Conservation (phyloP, 306 rosid species). For the Elaeagnus macrophylla region DNA sequence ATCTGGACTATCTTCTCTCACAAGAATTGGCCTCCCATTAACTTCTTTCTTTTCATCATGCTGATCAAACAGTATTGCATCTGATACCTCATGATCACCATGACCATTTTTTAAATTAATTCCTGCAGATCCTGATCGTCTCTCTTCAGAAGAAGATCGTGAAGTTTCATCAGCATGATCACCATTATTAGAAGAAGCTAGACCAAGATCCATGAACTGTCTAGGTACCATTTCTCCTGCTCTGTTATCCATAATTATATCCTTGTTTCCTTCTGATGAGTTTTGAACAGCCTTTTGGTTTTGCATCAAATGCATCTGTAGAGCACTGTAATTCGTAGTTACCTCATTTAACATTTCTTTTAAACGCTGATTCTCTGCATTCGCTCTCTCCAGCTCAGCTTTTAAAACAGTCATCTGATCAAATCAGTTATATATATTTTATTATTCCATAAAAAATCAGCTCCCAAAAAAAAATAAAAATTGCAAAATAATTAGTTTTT, state of each 20-base stretch:
- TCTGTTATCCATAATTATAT: too few relatives aligned
- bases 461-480: neutral
- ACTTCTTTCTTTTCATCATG: slow-evolving; percentile 22
- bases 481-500: neutral
- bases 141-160: slow-evolving; percentile 38
- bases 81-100: slow-evolving; percentile 21
- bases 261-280: slow-evolving; percentile 14
- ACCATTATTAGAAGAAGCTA: slow-evolving; percentile 31
- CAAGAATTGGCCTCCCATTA: slow-evolving; percentile 10
- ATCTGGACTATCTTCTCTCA: slow-evolving; percentile 38
- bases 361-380: slow-evolving; percentile 50
- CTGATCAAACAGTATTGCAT: slow-evolving; percentile 16
- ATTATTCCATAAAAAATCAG: neutral
- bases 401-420: slow-evolving; percentile 41
- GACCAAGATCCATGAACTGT: slow-evolving; percentile 58
- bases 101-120: slow-evolving; percentile 20
- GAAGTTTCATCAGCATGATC: slow-evolving; percentile 31
- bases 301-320: slow-evolving; percentile 43
- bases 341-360: slow-evolving; percentile 34
- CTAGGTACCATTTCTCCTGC: slow-evolving; percentile 34
- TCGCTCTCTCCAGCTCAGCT: slow-evolving; percentile 44
- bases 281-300: slow-evolving; percentile 23
- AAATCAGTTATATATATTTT: neutral
- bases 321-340: slow-evolving; percentile 28
- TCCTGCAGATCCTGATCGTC: slow-evolving; percentile 30